Percentiles rank a stretch among this genome's conserved stretches.
Conservation (phyloP, 805 yeast genomes). For the Candida incommunis region DNA sequence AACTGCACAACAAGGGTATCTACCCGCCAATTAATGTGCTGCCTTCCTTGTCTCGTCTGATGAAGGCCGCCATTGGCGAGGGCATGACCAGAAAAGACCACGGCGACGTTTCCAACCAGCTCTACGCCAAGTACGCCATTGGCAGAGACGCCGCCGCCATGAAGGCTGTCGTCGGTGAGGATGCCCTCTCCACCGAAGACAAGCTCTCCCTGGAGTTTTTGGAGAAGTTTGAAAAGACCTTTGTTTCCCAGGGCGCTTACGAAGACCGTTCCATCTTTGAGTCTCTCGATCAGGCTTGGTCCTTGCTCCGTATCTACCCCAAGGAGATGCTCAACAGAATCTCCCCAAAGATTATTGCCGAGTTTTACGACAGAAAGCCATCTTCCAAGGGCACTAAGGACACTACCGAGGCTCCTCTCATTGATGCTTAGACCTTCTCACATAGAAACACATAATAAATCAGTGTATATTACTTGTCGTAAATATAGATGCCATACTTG, state of each 20-base stretch:
- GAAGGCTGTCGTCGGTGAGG: constrained; percentile 99
- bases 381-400: constrained; percentile 10
- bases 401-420: constrained; percentile 13
- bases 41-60: constrained; percentile 93
- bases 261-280: constrained; percentile 92
- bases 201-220: constrained; percentile 93
- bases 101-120: constrained; percentile 97
- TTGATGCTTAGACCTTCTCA: constrained; percentile 21
- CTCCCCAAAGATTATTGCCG: constrained; percentile 90
- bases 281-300: constrained; percentile 96
- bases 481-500: constrained; percentile 1
- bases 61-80: constrained; percentile 99
- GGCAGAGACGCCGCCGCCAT: constrained; percentile 99
- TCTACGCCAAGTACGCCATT: constrained; percentile 97
- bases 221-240: constrained; percentile 94
- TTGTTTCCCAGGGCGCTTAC: constrained; percentile 92
- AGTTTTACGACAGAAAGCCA: constrained; percentile 77
- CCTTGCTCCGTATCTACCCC: constrained; percentile 94
- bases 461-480: neutral
- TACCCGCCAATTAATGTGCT: constrained; percentile 98
- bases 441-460: neutral
- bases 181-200: constrained; percentile 94
- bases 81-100: constrained; percentile 99
- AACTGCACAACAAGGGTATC: constrained; percentile 87
- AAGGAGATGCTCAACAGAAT: constrained; percentile 97